Evolutionary conservation across 2,329 filamentous ascomycete genomes (phyloP).

Genomic region (Trichoderma koningii): DNA sequence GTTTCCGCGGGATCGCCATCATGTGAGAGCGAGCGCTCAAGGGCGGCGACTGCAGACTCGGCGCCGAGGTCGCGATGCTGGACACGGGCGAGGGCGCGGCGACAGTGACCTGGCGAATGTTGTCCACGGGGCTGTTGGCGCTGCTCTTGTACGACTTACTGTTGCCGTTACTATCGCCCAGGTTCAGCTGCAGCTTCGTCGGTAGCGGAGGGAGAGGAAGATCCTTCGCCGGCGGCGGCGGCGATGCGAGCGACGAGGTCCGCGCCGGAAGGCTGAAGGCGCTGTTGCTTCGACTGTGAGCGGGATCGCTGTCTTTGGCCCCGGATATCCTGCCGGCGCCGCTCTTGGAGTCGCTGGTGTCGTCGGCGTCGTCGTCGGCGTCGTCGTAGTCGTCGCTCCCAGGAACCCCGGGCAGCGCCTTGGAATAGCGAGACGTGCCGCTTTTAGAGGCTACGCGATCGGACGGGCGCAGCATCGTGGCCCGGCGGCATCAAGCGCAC

Average conservation of each 20-base stretch:
- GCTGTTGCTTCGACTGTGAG: slow-evolving; percentile 13
- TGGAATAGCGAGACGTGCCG: slow-evolving; percentile 59
- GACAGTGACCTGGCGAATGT: slow-evolving; percentile 17
- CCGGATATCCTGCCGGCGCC: slow-evolving; percentile 14
- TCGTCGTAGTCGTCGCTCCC: slow-evolving; percentile 31
- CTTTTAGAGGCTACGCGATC: slow-evolving; percentile 30
- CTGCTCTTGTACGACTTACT: slow-evolving; percentile 31
- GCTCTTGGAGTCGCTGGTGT: slow-evolving; percentile 24
- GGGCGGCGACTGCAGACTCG: slow-evolving; percentile 13
- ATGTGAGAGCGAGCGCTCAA: slow-evolving; percentile 29
- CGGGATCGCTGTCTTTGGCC: not conserved
- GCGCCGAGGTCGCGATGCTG: slow-evolving; percentile 13
- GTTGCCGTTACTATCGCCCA: slow-evolving; percentile 24
- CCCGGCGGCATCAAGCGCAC: not conserved
- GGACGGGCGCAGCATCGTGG: slow-evolving; percentile 19
- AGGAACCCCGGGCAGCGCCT: slow-evolving; percentile 57
- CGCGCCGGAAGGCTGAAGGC: slow-evolving; percentile 14
- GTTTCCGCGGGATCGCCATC: slow-evolving; percentile 44
- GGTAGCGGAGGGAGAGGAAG: slow-evolving; percentile 22
- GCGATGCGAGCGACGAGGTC: slow-evolving; percentile 19
- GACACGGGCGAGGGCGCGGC: slow-evolving; percentile 31
- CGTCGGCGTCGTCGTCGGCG: slow-evolving; percentile 26
- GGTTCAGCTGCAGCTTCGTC: slow-evolving; percentile 16
- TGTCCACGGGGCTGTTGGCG: not conserved
- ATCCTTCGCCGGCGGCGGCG: not conserved